phyloP scores from a whole-genome alignment of 306 rosid genomes.

The Luffa aegyptiaca region DNA sequence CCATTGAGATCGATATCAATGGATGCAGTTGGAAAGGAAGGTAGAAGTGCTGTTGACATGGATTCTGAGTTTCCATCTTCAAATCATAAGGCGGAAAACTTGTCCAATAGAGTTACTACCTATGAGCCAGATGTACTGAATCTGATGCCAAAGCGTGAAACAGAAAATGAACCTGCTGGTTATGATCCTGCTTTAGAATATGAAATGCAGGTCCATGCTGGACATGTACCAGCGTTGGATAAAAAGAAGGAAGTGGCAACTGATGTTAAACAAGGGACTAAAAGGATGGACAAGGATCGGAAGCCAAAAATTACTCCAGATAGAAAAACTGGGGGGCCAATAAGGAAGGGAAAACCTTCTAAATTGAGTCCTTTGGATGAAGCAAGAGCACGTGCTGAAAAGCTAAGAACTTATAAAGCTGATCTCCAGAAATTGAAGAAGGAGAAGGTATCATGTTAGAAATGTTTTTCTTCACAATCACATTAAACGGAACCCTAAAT shows the following conservation, averaged over 20 bases:
- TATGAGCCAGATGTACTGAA: slow-evolving; percentile 77
- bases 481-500: slow-evolving; percentile 4
- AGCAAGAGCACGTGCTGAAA: slow-evolving; percentile 93
- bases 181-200: slow-evolving; percentile 85
- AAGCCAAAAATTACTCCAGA: slow-evolving; percentile 48
- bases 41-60: slow-evolving; percentile 66
- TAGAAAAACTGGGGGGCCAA: slow-evolving; percentile 62
- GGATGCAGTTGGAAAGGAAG: slow-evolving; percentile 38
- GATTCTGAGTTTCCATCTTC: slow-evolving; percentile 59
- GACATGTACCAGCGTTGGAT: slow-evolving; percentile 21
- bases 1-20: slow-evolving; percentile 43
- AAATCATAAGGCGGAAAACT: slow-evolving; percentile 36
- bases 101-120: slow-evolving; percentile 21
- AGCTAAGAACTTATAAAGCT: slow-evolving; percentile 73
- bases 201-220: slow-evolving; percentile 56
- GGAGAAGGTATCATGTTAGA: slow-evolving; percentile 58
- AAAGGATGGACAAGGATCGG: slow-evolving; percentile 47
- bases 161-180: slow-evolving; percentile 49
- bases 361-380: slow-evolving; percentile 91
- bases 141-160: slow-evolving; percentile 70
- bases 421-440: slow-evolving; percentile 96
- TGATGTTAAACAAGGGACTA: slow-evolving; percentile 41
- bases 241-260: slow-evolving; percentile 40
- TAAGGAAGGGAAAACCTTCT: slow-evolving; percentile 76
- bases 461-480: slow-evolving; percentile 7